phyloP scores from a whole-genome alignment of 2,329 filamentous ascomycete genomes.

The Thielaviopsis populi region DNA sequence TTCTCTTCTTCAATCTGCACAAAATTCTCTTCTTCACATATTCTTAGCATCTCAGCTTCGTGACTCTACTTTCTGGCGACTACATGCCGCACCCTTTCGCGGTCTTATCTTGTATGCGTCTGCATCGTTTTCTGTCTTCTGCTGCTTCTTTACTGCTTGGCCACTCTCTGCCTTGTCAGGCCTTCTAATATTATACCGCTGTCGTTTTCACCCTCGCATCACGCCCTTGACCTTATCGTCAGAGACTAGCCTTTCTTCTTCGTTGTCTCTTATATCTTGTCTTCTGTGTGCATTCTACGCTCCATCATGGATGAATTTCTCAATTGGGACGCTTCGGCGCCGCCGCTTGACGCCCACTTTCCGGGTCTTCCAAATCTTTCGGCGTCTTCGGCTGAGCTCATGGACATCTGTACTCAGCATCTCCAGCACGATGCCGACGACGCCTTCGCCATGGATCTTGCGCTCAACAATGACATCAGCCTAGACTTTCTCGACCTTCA shows the following conservation, averaged over 20 bases:
- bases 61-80: background rate
- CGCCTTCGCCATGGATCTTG: constrained; percentile 34
- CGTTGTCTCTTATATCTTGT: background rate
- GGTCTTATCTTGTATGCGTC: background rate
- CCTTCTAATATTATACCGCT: background rate
- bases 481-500: constrained; percentile 38
- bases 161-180: background rate
- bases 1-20: background rate
- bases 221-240: background rate
- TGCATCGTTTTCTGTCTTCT: background rate
- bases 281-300: background rate
- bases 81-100: background rate
- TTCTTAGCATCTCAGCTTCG: background rate
- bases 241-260: background rate
- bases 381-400: constrained; percentile 24
- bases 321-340: constrained; percentile 35
- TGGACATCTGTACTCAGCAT: constrained; percentile 25
- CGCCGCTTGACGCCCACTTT: background rate
- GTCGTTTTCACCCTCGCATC: background rate
- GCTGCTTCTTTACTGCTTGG: background rate
- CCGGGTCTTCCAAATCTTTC: constrained; percentile 27
- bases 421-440: constrained; percentile 24
- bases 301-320: constrained; percentile 43
- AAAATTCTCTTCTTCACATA: background rate
- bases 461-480: constrained; percentile 42